Base-by-base conservation (phyloP, 805 yeast genomes). In the Pichia pseudocactophila region DNA sequence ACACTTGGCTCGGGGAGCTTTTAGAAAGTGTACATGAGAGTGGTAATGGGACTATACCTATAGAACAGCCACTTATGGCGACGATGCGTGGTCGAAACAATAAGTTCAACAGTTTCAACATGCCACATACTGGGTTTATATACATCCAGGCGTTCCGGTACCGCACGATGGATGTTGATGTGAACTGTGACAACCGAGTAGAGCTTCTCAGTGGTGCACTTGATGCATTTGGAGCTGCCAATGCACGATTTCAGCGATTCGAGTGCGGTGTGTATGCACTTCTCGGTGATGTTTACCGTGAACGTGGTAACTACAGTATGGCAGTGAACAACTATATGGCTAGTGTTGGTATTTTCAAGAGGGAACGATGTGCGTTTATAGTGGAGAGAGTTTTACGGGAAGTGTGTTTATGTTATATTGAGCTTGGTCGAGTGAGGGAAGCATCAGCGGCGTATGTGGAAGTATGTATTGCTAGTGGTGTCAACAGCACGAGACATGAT, bases 1-100 rank as follows among this genome's bases (percentile, higher is more conserved):
- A 75, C 49, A 71, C 75, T 34, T 73, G 82, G 78, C 61, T 84
- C 11, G 86, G 82, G 0, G 74, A 80, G 43, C 56, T 82, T 15
- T 60, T 78, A 40, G 68, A 63, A 9, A 40, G 59, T n/a, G 64
- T 43, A 7, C 18, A 37, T 35, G 61, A 58, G 2, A 49, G 53
- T 11, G 30, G 16, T n/a, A 4, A 6, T 35, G 37, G 15, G 18
- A 42, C 65, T 3, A 57, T 72, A 4, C 72, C 74, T 2, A 50
- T 61, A 3, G 69, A 65, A 17, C 48, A 53, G 38, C 43, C 62
- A 0, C 38, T 57, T 22, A 53, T 50, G 11, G 70, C 76, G 2
- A 57, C 59, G 36, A 44, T 43, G 40, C 40, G 46, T 7, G 15
- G 34, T 11, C 36, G 35, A 9, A 40, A 43, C 4, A 40, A 46